Percentiles rank a stretch among this genome's conserved stretches.
Conservation (phyloP, 225 moss, liverwort and hornwort species). For the Asterella californica region DNA sequence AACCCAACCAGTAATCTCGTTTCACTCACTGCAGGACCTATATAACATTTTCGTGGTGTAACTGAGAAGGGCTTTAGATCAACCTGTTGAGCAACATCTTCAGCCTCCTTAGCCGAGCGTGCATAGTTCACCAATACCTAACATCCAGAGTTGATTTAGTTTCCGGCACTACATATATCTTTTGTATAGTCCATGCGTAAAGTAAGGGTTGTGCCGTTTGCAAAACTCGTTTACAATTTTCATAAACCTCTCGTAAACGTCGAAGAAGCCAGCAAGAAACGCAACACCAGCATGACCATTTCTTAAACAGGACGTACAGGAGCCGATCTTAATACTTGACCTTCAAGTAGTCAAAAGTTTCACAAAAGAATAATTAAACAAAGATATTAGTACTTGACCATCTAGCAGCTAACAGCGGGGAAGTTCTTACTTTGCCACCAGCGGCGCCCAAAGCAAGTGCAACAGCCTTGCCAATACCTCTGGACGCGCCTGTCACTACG, state of each 20-base stretch:
- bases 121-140: constrained; percentile 91
- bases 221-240: not conserved
- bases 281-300: too few species aligned
- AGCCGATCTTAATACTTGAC: not conserved
- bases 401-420: not conserved
- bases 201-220: not conserved
- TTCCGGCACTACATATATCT: not conserved
- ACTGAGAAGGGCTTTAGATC: not conserved
- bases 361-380: too few species aligned
- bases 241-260: not conserved
- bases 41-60: not conserved
- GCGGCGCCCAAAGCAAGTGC: constrained; percentile 88
- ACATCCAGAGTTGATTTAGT: not conserved
- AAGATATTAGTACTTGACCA: not conserved
- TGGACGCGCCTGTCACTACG: constrained; percentile 84
- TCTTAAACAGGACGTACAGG: not conserved
- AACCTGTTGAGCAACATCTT: constrained; percentile 82
- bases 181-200: not conserved
- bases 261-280: not conserved
- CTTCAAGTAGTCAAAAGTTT: too few species aligned
- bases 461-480: constrained; percentile 90
- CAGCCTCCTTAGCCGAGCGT: constrained; percentile 81
- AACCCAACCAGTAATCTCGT: not conserved
- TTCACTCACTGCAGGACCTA: not conserved
- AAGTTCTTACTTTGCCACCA: constrained; percentile 61